Evolutionary conservation across 164 flowering plant genomes (phyloP).

Genomic region (Annona squamosa): DNA sequence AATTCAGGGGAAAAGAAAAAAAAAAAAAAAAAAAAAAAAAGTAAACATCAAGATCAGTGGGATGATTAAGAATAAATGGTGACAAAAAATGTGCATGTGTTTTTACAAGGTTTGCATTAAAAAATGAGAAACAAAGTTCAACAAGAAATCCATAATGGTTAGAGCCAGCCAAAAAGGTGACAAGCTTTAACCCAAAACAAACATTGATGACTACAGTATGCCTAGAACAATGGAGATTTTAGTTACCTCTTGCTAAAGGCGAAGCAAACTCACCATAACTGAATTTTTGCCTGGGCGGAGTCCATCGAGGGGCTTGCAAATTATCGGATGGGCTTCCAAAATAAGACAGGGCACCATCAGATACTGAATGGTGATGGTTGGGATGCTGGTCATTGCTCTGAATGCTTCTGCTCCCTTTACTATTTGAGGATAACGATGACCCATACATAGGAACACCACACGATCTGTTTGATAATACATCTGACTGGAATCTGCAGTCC

Average conservation of each 20-base stretch:
- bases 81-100: too few relatives aligned
- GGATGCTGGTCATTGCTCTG: conserved; percentile 28
- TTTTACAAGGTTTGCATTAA: too few relatives aligned
- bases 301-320: conserved; percentile 28
- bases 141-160: too few relatives aligned
- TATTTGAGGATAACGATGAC: conserved; percentile 28
- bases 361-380: conserved; percentile 41
- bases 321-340: conserved; percentile 33
- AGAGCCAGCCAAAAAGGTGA: not conserved
- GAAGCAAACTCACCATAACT: conserved; percentile 20
- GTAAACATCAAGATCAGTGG: not conserved
- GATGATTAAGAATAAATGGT: not conserved
- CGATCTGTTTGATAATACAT: conserved; percentile 21
- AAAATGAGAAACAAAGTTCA: too few relatives aligned
- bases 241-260: conserved; percentile 26
- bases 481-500: conserved; percentile 36
- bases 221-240: not conserved
- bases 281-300: conserved; percentile 26
- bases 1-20: too few relatives aligned
- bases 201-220: not conserved
- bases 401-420: conserved; percentile 31
- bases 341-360: conserved; percentile 42
- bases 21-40: too few relatives aligned
- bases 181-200: not conserved
- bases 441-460: conserved; percentile 20